Conservation (phyloP, 1,139 yeast species). For the Suhomyces atakaporum region DNA sequence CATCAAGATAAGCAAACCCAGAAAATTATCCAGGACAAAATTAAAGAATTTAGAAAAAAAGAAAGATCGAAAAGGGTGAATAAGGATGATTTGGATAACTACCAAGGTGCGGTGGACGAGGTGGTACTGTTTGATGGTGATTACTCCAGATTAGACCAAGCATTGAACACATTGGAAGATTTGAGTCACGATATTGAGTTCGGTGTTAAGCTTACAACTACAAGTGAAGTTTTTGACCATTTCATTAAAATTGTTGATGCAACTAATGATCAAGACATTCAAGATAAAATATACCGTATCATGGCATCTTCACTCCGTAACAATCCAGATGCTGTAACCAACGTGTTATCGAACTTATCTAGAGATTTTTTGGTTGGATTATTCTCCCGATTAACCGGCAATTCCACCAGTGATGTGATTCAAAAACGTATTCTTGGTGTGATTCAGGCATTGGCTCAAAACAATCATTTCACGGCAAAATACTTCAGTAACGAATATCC, state of each 20-base stretch:
- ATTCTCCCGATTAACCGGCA: conserved; percentile 16
- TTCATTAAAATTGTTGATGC: conserved; percentile 20
- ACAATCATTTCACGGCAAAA: conserved; percentile 27
- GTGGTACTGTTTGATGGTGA: conserved; percentile 19
- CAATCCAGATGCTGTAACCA: conserved; percentile 63
- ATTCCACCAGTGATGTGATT: conserved; percentile 28
- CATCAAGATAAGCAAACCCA: conserved; percentile 11
- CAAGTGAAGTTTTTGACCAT: conserved; percentile 20
- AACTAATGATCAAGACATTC: conserved; percentile 18
- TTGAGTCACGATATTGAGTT: conserved; percentile 66
- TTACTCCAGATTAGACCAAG: conserved; percentile 20
- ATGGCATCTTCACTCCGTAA: conserved; percentile 66
- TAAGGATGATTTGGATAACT: conserved; percentile 26
- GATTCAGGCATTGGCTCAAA: conserved; percentile 43
- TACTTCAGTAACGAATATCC: conserved; percentile 24
- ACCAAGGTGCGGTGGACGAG: conserved; percentile 32
- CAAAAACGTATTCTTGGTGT: conserved; percentile 53
- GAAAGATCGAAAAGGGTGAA: conserved; percentile 16
- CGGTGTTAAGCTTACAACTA: conserved; percentile 47
- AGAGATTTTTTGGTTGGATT: conserved; percentile 16
- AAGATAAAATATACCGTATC: conserved; percentile 52
- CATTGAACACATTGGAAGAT: conserved; percentile 56
- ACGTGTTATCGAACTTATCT: conserved; percentile 19
- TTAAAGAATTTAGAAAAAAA: conserved; percentile 16
- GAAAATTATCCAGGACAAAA: conserved; percentile 17